Evolutionary conservation across 441 rosid genomes (phyloP).

Genomic region (Mallotus repandus): DNA sequence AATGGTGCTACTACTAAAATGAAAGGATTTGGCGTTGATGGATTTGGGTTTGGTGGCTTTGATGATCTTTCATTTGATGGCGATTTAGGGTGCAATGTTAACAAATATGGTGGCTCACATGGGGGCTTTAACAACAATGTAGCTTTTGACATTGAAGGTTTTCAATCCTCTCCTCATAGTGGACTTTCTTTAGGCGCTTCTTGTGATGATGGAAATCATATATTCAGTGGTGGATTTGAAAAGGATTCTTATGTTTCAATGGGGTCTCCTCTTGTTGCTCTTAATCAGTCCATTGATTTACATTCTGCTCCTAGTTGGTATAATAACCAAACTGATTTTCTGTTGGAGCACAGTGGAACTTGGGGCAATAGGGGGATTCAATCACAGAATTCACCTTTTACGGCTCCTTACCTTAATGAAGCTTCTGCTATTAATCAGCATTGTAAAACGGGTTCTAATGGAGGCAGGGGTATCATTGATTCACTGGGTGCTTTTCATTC

Average conservation of each 20-base stretch:
- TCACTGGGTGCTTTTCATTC: conserved; percentile 26
- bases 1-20: conserved; percentile 26
- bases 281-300: conserved; percentile 27
- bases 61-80: conserved; percentile 26
- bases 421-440: conserved; percentile 24
- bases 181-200: neutral
- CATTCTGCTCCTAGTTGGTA: conserved; percentile 26
- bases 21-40: conserved; percentile 37
- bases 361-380: conserved; percentile 16
- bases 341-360: conserved; percentile 32
- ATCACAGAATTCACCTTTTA: conserved; percentile 22
- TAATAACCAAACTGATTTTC: conserved; percentile 30
- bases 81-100: conserved; percentile 19
- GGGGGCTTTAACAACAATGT: conserved; percentile 25
- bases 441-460: conserved; percentile 22
- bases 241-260: conserved; percentile 27
- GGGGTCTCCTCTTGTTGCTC: conserved; percentile 25
- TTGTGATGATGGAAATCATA: conserved; percentile 25
- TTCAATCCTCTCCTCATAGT: conserved; percentile 28
- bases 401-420: conserved; percentile 31
- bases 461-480: conserved; percentile 25
- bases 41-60: conserved; percentile 22
- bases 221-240: conserved; percentile 33
- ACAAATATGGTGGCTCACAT: conserved; percentile 23
- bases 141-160: conserved; percentile 31